Evolutionary conservation across 805 yeast species (phyloP).

Genomic region (Pichia membranifaciens): DNA sequence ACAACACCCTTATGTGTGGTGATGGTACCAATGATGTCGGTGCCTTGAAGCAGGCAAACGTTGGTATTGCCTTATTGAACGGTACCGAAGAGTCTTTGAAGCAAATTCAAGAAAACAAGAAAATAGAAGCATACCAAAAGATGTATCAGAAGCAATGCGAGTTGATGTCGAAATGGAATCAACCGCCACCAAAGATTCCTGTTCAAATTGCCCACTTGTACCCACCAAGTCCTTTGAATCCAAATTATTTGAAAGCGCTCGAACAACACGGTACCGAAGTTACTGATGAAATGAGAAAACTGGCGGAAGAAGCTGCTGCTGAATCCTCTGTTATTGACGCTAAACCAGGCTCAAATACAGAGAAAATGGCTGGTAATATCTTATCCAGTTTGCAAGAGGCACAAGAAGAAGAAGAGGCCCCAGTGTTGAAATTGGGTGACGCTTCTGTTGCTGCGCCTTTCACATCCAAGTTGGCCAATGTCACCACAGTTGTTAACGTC

Average conservation of each 20-base stretch:
- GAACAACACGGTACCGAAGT: constrained; percentile 78
- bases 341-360: neutral
- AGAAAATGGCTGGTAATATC: constrained; percentile 53
- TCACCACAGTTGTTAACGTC: constrained; percentile 85
- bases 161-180: constrained; percentile 73
- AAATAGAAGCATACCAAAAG: constrained; percentile 53
- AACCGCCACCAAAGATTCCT: constrained; percentile 81
- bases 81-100: constrained; percentile 94
- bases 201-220: constrained; percentile 84
- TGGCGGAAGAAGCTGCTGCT: constrained; percentile 42
- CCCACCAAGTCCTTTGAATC: constrained; percentile 93
- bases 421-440: constrained; percentile 90
- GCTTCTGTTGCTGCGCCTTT: constrained; percentile 99
- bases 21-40: constrained; percentile 99
- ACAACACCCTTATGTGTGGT: constrained; percentile 97
- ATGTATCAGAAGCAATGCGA: constrained; percentile 82
- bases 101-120: constrained; percentile 77
- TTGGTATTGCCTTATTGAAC: constrained; percentile 95
- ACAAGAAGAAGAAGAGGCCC: constrained; percentile 75
- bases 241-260: constrained; percentile 78
- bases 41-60: constrained; percentile 96
- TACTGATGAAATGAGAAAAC: constrained; percentile 64
- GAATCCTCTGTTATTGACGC: constrained; percentile 31
- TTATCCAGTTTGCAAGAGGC: constrained; percentile 47
- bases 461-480: constrained; percentile 89